These are phyloP conservation scores for Cochlearia excelsa DNA, from an alignment of 345 rosid species.

Conservation along the genomic window DNA sequence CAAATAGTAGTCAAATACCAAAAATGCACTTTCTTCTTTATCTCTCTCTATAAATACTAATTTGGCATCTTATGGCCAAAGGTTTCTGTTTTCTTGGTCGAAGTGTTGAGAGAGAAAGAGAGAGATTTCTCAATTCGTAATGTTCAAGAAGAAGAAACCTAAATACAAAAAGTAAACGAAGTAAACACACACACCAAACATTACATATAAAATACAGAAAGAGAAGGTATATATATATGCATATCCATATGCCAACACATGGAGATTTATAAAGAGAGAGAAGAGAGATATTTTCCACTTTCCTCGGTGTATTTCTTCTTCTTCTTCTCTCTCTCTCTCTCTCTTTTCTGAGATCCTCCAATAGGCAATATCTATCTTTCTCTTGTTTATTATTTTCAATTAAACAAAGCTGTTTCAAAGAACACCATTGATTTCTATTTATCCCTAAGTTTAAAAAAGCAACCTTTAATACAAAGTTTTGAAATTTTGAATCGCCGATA, in stretches of 20 bases:
- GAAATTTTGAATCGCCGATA: too few relatives aligned
- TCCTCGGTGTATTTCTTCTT: constrained; percentile 12
- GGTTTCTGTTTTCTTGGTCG: constrained; percentile 24
- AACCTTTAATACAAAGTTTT: too few relatives aligned
- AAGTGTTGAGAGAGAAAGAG: constrained; percentile 27
- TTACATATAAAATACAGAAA: constrained; percentile 30
- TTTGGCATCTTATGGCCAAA: constrained; percentile 10
- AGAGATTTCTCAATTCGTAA: constrained; percentile 12
- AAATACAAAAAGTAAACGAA: background rate
- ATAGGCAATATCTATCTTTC: background rate
- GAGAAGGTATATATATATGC: constrained; percentile 34
- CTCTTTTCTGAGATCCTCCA: constrained; percentile 26
- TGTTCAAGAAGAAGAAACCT: constrained; percentile 13
- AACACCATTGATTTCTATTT: background rate
- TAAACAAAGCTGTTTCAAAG: background rate
- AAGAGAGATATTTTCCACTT: constrained; percentile 22
- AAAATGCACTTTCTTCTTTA: constrained; percentile 9
- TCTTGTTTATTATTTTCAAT: background rate
- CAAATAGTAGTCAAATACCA: background rate
- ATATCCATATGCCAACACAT: constrained; percentile 31
- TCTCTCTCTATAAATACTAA: constrained; percentile 28
- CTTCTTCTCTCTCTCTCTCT: constrained; percentile 14
- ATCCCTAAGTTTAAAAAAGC: background rate
- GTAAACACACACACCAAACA: constrained; percentile 14
- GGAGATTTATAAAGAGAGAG: constrained; percentile 28